Conservation (phyloP, 2,329 filamentous ascomycete genomes). For the Colletotrichum orchidophilum region DNA sequence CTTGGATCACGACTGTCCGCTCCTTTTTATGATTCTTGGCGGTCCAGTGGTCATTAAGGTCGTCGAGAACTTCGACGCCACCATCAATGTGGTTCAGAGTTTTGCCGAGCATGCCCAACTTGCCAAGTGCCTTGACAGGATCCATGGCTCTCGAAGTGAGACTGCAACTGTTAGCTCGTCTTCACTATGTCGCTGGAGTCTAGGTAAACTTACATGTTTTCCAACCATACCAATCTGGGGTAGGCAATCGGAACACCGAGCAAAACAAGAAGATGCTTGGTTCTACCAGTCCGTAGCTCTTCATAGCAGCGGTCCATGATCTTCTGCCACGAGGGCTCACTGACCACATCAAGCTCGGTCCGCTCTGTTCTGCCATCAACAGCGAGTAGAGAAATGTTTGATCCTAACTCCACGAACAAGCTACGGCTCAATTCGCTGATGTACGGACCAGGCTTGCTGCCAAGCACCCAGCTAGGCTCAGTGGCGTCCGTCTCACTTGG, state of each 20-base stretch:
- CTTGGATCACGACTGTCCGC: conserved; percentile 85
- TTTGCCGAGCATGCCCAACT: conserved; percentile 80
- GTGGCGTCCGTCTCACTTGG: conserved; percentile 80
- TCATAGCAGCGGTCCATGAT: conserved; percentile 86
- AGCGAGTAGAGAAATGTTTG: conserved; percentile 82
- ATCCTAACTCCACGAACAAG: conserved; percentile 84
- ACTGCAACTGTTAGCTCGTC: conserved; percentile 53
- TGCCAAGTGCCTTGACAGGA: conserved; percentile 87
- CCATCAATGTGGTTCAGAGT: conserved; percentile 92
- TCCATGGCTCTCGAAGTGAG: conserved; percentile 88
- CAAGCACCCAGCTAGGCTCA: conserved; percentile 93
- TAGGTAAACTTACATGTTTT: conserved; percentile 67
- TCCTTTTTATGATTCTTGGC: conserved; percentile 94
- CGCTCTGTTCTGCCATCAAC: conserved; percentile 93
- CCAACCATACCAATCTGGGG: conserved; percentile 75
- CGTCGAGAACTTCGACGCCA: conserved; percentile 89
- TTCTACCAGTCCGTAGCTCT: conserved; percentile 84
- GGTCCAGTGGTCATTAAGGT: conserved; percentile 97
- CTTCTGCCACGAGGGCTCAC: conserved; percentile 82
- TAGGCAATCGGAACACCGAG: conserved; percentile 87
- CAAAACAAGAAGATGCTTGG: conserved; percentile 89
- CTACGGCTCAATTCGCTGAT: conserved; percentile 88
- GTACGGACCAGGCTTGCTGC: conserved; percentile 83
- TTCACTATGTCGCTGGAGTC: not conserved
- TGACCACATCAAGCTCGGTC: conserved; percentile 82